phyloP scores from a whole-genome alignment of 805 yeast species.

The Ogataea henricii region DNA sequence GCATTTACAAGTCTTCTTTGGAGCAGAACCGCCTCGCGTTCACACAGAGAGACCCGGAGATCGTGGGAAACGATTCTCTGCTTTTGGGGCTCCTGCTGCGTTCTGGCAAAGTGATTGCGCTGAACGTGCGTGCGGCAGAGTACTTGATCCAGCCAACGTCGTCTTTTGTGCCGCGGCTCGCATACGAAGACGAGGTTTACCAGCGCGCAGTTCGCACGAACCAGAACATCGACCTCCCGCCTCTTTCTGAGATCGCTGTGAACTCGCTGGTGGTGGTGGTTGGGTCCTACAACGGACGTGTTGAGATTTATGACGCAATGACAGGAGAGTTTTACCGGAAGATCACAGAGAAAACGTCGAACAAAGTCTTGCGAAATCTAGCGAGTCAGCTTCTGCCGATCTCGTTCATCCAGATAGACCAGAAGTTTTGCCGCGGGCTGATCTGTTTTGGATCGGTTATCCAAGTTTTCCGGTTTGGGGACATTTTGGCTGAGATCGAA shows the following conservation, averaged over 20 bases:
- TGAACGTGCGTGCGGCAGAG: slow-evolving; percentile 41
- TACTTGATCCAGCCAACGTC: slow-evolving; percentile 23
- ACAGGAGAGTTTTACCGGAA: slow-evolving; percentile 45
- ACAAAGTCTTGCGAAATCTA: slow-evolving; percentile 17
- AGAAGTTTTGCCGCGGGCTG: slow-evolving; percentile 37
- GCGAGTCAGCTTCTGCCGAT: slow-evolving; percentile 22
- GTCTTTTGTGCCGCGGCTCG: slow-evolving; percentile 26
- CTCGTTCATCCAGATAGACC: slow-evolving; percentile 26
- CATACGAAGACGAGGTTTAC: slow-evolving; percentile 24
- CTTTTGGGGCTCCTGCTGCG: slow-evolving; percentile 37
- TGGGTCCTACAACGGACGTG: slow-evolving; percentile 46
- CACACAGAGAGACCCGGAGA: slow-evolving; percentile 16
- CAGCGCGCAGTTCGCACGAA: slow-evolving; percentile 14
- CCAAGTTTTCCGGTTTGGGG: slow-evolving; percentile 52
- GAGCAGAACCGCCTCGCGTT: slow-evolving; percentile 25
- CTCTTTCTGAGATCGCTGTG: slow-evolving; percentile 31
- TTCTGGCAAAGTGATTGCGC: slow-evolving; percentile 43
- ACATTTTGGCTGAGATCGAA: slow-evolving; percentile 25
- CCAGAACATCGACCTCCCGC: slow-evolving; percentile 28
- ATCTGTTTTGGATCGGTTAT: slow-evolving; percentile 43
- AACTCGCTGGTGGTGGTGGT: slow-evolving; percentile 36
- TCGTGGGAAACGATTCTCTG: slow-evolving; percentile 35
- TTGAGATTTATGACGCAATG: slow-evolving; percentile 43
- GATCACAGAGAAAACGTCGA: slow-evolving; percentile 22
- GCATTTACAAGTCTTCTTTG: slow-evolving; percentile 26